Conservation (phyloP, 108 stramenopile genomes). For the Skeletonema tropicum region DNA sequence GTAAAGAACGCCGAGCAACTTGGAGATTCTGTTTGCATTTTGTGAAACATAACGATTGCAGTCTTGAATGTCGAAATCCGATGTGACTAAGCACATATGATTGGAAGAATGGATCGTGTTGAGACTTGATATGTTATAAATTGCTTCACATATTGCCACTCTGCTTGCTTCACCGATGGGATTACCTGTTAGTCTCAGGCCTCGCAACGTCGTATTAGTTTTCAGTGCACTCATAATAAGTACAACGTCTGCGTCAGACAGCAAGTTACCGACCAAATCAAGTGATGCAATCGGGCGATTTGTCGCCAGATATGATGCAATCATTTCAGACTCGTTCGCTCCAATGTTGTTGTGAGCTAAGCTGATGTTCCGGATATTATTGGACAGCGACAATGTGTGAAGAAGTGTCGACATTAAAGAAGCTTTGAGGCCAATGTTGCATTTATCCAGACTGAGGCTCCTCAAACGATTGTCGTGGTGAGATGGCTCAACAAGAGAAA, state of each 20-base stretch:
- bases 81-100: background rate
- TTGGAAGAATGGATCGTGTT: conserved; percentile 1
- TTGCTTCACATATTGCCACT: background rate
- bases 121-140: conserved; percentile 1
- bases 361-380: background rate
- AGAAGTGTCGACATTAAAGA: background rate
- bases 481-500: background rate
- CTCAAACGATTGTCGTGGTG: background rate
- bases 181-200: background rate
- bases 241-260: background rate
- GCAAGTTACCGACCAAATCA: background rate
- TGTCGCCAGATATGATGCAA: background rate
- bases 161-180: background rate
- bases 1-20: background rate
- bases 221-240: background rate
- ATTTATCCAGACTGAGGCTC: conserved; percentile 2
- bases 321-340: background rate
- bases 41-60: background rate
- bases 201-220: background rate
- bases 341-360: background rate
- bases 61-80: background rate
- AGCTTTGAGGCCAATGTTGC: background rate
- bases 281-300: background rate
- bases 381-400: background rate
- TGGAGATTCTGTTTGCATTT: background rate